Conservation (phyloP, 768 basidiomycete genomes). For the Lentinula boryana region DNA sequence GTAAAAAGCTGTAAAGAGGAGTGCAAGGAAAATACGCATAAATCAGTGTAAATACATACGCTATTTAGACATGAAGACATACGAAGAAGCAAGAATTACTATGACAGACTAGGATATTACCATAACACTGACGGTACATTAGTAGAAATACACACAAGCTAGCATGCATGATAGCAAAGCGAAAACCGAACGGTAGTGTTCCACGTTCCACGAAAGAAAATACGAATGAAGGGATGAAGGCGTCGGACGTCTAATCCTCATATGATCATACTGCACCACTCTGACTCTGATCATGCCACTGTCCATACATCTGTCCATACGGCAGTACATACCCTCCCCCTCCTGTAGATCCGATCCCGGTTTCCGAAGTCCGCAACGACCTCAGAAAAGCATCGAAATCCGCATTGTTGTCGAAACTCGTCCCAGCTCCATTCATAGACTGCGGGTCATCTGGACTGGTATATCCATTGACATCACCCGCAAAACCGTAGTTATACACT, state of each 20-base stretch:
- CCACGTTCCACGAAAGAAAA: not conserved
- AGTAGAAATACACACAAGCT: not conserved
- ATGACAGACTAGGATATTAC: not conserved
- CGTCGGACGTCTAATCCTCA: not conserved
- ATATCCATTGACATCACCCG: not conserved
- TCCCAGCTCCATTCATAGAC: not conserved
- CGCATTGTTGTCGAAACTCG: not conserved
- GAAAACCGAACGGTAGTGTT: not conserved
- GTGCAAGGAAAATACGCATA: not conserved
- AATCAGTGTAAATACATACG: not conserved
- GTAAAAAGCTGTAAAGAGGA: not conserved
- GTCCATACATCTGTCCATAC: constrained; percentile 2
- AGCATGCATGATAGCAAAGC: not conserved
- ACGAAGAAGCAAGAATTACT: not conserved
- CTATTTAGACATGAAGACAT: not conserved
- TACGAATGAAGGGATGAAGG: not conserved
- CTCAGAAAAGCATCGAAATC: not conserved
- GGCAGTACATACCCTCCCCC: not conserved
- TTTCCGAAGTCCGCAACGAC: not conserved
- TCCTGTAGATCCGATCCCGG: not conserved
- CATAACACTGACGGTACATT: not conserved
- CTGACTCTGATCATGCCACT: not conserved
- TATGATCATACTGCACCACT: not conserved
- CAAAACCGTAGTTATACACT: not conserved
- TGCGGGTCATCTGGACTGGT: not conserved